A percentile compares a stretch with the other conserved stretches of the same genome.
Conservation (phyloP, 2,329 filamentous ascomycete genomes). For the Fusarium dlaminii region DNA sequence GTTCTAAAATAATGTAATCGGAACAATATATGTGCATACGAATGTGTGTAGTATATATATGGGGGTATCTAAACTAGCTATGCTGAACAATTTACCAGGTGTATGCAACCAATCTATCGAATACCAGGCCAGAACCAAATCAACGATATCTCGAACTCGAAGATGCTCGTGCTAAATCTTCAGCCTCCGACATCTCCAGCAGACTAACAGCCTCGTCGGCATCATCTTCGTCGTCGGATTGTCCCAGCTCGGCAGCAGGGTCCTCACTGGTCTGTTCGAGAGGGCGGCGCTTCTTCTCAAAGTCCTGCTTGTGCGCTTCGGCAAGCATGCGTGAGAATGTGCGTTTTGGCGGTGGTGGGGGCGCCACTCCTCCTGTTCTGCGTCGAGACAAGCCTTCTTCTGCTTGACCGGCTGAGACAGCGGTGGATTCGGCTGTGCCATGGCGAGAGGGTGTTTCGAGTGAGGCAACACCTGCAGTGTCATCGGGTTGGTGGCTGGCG, state of each 20-base stretch:
- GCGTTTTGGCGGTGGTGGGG: slow-evolving; percentile 38
- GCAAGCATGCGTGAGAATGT: slow-evolving; percentile 73
- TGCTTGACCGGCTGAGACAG: slow-evolving; percentile 23
- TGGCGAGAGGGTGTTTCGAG: slow-evolving; percentile 19
- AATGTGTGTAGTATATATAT: slow-evolving; percentile 17
- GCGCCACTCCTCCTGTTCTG: slow-evolving; percentile 47
- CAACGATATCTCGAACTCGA: slow-evolving; percentile 22
- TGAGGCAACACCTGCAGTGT: background rate
- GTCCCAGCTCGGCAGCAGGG: slow-evolving; percentile 40
- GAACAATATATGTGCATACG: background rate
- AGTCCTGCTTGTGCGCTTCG: slow-evolving; percentile 88
- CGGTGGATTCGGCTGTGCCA: slow-evolving; percentile 30
- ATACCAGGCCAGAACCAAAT: background rate
- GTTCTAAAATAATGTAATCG: background rate
- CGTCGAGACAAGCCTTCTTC: slow-evolving; percentile 44
- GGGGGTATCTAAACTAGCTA: slow-evolving; percentile 22
- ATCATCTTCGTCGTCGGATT: slow-evolving; percentile 50
- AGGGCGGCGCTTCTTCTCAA: slow-evolving; percentile 76
- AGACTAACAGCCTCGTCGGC: slow-evolving; percentile 37
- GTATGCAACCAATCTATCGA: background rate
- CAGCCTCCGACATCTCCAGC: slow-evolving; percentile 44
- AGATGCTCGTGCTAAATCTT: slow-evolving; percentile 30
- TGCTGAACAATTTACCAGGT: slow-evolving; percentile 8
- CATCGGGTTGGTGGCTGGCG: background rate
- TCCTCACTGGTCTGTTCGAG: slow-evolving; percentile 40